Conservation (phyloP, 225 moss, liverwort and hornwort species). For the Rhytidiadelphus loreus region DNA sequence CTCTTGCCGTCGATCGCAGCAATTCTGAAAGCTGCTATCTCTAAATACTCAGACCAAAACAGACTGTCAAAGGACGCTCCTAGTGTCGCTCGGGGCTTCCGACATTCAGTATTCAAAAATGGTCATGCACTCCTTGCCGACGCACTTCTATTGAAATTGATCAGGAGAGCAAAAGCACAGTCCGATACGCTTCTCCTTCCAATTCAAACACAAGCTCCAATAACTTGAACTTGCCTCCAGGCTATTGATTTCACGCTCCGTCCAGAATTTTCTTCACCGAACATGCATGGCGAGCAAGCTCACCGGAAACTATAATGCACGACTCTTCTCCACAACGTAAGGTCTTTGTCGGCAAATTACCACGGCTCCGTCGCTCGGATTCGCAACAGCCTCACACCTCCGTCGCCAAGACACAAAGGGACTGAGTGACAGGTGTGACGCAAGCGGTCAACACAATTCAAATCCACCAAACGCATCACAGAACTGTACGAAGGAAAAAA, state of each 20-base stretch:
- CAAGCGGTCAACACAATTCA: background rate
- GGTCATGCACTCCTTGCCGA: background rate
- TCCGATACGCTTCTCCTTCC: background rate
- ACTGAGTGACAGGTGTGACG: background rate
- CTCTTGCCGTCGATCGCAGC: background rate
- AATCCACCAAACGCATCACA: background rate
- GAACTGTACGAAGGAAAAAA: background rate
- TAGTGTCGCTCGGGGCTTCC: background rate
- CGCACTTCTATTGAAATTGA: background rate
- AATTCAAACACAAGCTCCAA: background rate
- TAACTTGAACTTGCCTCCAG: background rate
- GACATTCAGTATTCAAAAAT: background rate
- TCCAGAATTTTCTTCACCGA: background rate
- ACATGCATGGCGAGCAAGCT: background rate
- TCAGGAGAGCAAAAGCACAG: background rate
- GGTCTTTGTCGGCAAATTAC: background rate
- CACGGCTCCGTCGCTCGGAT: background rate
- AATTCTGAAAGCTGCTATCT: background rate
- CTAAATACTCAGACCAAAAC: background rate
- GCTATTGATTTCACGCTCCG: background rate
- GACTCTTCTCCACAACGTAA: background rate
- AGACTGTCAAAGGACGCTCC: background rate
- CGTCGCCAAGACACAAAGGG: background rate
- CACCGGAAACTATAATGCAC: background rate
- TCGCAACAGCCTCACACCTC: background rate